Evolutionary conservation across 306 rosid genomes (phyloP), one percentile per base, ranked within the genome.

Genomic region (Carpinus viminea): DNA sequence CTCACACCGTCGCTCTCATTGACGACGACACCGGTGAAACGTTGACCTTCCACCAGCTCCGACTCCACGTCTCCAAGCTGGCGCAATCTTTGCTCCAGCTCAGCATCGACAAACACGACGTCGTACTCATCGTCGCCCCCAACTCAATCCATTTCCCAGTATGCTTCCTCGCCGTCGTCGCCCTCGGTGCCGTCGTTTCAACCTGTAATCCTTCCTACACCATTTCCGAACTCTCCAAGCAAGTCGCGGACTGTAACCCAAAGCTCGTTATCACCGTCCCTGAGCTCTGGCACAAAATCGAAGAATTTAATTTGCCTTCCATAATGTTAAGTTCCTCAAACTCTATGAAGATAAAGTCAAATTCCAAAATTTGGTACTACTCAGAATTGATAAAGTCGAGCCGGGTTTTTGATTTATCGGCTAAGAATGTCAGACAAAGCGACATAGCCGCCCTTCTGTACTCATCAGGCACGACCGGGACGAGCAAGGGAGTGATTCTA

Each of bases 401-500:
- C 15, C 26, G 16, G 2, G 47, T 51, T 56, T 68, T 80, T 31
- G 38, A 83, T 16, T 36, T 81, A 12, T 77, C 75, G 28, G 59
- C 5, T 8, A 60, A 4, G 17, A 45, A 61, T 11, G 83, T 64
- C 2, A 66, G 12, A 7, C 90, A 86, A 68, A 78, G 69, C 28
- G 92, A 89, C 60, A 77, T 78, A 69, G 92, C 87, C 24, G 89
- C 79, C 43, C 83, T 88, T 24, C 7, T 88, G 47, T 88, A 88
- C 81, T 89, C 92, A 10, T 89, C 88, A 1, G 90, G 90, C 4
- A 89, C 88, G 16, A 89, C 87, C 0, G 86, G 92, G 68, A 82
- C 41, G 12, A 87, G 85, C 80, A 83, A 89, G 76, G 89, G 93
- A 79, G 88, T 85, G 76, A 79, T 83, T 77, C 50, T 89, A 71